phyloP scores from a whole-genome alignment of 768 basidiomycete genomes.

The Russula brevipes region DNA sequence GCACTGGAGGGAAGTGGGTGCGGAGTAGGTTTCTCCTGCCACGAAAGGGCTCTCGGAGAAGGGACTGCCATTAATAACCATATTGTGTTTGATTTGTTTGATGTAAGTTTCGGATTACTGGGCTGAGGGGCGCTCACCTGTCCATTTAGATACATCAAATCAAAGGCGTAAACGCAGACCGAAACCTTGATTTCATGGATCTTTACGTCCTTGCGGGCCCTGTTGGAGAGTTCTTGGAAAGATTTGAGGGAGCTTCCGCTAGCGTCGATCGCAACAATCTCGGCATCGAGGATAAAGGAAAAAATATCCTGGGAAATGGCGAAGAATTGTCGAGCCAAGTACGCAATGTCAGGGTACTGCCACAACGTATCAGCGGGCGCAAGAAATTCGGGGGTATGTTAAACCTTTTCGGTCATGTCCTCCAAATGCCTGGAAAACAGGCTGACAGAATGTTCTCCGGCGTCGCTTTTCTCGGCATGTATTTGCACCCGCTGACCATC shows the following conservation, averaged over 20 bases:
- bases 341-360: constrained; percentile 79
- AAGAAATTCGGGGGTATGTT: constrained; percentile 16
- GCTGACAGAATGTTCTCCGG: constrained; percentile 40
- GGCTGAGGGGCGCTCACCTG: constrained; percentile 45
- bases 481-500: constrained; percentile 85
- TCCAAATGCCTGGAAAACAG: constrained; percentile 88
- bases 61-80: constrained; percentile 41
- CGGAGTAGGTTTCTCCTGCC: constrained; percentile 61
- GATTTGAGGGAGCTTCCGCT: constrained; percentile 57
- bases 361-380: constrained; percentile 15
- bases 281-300: constrained; percentile 80
- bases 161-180: constrained; percentile 85
- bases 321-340: constrained; percentile 51
- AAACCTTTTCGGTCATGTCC: constrained; percentile 85
- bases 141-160: constrained; percentile 81
- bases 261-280: constrained; percentile 79
- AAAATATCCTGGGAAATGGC: constrained; percentile 36
- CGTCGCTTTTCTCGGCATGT: constrained; percentile 43
- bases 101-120: constrained; percentile 6
- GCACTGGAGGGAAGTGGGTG: constrained; percentile 52
- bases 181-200: constrained; percentile 68
- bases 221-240: constrained; percentile 83
- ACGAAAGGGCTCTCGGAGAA: constrained; percentile 66
- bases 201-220: constrained; percentile 78
- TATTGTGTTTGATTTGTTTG: constrained; percentile 14